Evolutionary conservation across 2,329 filamentous ascomycete genomes (phyloP).

Genomic region (Amesomyces nigricolor): DNA sequence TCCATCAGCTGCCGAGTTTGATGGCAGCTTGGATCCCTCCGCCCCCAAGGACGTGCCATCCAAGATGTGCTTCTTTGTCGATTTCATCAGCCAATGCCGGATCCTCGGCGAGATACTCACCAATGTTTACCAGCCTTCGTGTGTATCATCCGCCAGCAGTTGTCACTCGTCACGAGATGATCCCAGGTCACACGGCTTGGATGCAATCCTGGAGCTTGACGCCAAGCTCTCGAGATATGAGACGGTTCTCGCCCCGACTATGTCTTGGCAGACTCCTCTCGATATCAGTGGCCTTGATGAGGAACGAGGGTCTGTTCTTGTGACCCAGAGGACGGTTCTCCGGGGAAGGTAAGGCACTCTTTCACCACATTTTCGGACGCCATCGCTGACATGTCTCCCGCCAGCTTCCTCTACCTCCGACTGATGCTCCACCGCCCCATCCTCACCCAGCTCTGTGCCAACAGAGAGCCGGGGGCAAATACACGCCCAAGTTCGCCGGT

Average conservation of each 20-base stretch:
- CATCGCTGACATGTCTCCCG: not conserved
- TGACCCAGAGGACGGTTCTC: conserved; percentile 19
- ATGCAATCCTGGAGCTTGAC: conserved; percentile 21
- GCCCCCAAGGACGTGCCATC: not conserved
- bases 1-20: conserved; percentile 8
- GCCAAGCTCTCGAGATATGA: conserved; percentile 20
- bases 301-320: conserved; percentile 8
- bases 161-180: not conserved
- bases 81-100: conserved; percentile 17
- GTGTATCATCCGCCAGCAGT: not conserved
- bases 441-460: conserved; percentile 19
- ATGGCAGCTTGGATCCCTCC: not conserved
- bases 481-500: conserved; percentile 2
- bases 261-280: conserved; percentile 19
- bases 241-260: conserved; percentile 8
- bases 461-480: not conserved
- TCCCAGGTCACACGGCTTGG: conserved; percentile 15
- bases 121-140: conserved; percentile 19
- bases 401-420: conserved; percentile 22
- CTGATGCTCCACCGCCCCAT: conserved; percentile 25
- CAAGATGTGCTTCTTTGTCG: conserved; percentile 19
- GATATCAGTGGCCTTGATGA: conserved; percentile 14
- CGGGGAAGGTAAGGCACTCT: conserved; percentile 13
- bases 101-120: conserved; percentile 23
- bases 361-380: not conserved